These are phyloP conservation scores for Aspergillus flavus DNA, from an alignment of 2,329 filamentous ascomycete species.

Conservation along the genomic window DNA sequence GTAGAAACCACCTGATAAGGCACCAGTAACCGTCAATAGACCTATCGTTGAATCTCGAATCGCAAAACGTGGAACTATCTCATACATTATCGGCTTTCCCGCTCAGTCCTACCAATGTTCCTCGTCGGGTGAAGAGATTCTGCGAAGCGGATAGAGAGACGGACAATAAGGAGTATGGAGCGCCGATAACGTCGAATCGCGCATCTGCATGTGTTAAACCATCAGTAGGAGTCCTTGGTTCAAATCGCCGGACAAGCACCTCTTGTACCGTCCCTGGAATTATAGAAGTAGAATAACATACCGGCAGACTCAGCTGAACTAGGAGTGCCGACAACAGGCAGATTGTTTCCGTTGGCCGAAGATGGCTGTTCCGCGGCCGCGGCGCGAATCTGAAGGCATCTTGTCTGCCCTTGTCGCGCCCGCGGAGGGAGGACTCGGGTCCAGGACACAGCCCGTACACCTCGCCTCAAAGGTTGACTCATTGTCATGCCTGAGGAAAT, in stretches of 20 bases:
- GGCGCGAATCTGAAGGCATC: constrained; percentile 49
- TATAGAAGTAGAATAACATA: constrained; percentile 23
- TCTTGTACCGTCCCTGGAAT: background rate
- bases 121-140: constrained; percentile 86
- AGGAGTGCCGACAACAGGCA: constrained; percentile 41
- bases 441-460: constrained; percentile 37
- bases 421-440: constrained; percentile 33
- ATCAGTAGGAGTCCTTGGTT: constrained; percentile 18
- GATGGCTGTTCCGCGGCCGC: constrained; percentile 42
- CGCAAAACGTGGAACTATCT: background rate
- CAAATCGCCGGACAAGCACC: background rate
- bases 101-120: constrained; percentile 85
- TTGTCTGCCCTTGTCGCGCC: constrained; percentile 31
- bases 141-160: constrained; percentile 92
- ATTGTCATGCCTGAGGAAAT: constrained; percentile 31
- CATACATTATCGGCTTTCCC: constrained; percentile 87
- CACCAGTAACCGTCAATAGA: constrained; percentile 5
- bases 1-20: constrained; percentile 75
- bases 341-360: constrained; percentile 39
- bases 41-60: background rate
- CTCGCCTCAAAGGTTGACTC: constrained; percentile 40
- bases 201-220: constrained; percentile 65
- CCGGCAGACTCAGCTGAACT: constrained; percentile 46
- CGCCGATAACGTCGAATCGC: constrained; percentile 88
- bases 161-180: constrained; percentile 90